These are phyloP conservation scores for Glaciozyma martinii DNA, from an alignment of 768 basidiomycete genomes.

Conservation along the genomic window DNA sequence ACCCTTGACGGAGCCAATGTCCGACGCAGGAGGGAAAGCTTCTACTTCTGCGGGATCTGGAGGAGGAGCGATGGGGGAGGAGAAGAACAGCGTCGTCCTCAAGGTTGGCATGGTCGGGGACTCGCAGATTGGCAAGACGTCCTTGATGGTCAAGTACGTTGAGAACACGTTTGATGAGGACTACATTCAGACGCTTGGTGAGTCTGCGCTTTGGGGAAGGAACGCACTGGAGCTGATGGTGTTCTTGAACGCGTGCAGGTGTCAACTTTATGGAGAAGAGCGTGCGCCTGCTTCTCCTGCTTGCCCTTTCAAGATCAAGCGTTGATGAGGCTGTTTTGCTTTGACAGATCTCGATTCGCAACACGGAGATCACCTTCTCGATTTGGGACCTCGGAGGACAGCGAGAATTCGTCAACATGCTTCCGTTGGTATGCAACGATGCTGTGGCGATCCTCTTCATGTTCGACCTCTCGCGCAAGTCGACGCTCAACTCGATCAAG, in stretches of 20 bases:
- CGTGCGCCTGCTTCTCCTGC: not conserved
- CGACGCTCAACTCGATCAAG: conserved; percentile 94
- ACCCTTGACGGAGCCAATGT: too few species aligned
- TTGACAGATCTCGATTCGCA: conserved; percentile 68
- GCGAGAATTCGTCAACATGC: conserved; percentile 71
- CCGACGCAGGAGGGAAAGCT: too few species aligned
- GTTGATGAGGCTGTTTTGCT: not conserved
- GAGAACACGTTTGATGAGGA: conserved; percentile 80
- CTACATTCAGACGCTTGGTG: conserved; percentile 93
- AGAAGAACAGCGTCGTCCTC: conserved; percentile 19
- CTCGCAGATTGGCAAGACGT: conserved; percentile 98
- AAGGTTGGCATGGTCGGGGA: conserved; percentile 99
- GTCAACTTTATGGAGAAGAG: conserved; percentile 99
- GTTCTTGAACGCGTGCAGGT: conserved; percentile 44
- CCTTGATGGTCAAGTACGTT: conserved; percentile 98
- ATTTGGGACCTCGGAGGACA: conserved; percentile 66
- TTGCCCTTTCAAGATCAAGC: not conserved
- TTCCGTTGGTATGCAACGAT: conserved; percentile 61
- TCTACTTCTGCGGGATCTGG: too few species aligned
- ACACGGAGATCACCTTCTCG: conserved; percentile 98
- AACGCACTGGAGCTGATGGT: not conserved
- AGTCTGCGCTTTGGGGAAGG: not conserved
- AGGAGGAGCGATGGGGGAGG: too few species aligned
- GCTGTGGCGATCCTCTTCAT: conserved; percentile 99
- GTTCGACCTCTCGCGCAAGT: conserved; percentile 97